A percentile compares a stretch with the other conserved stretches of the same genome.
Conservation (phyloP, 768 basidiomycete genomes). For the Tulasnella sp. region DNA sequence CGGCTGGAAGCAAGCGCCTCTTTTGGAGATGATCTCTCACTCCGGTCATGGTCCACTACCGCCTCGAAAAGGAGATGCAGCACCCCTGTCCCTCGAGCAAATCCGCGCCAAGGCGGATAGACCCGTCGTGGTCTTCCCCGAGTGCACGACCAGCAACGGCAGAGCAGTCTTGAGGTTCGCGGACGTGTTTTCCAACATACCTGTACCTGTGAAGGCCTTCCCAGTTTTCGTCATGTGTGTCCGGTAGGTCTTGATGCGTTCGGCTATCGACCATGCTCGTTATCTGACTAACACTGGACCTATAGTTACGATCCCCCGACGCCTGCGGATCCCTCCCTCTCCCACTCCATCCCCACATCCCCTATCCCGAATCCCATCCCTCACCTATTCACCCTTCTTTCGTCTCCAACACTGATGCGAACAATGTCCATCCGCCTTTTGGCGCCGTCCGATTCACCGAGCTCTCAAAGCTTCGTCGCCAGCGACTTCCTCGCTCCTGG, state of each 20-base stretch:
- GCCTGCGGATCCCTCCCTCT: conserved; percentile 58
- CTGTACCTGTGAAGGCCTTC: conserved; percentile 65
- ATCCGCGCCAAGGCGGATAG: conserved; percentile 61
- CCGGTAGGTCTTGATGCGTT: conserved; percentile 59
- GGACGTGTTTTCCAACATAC: conserved; percentile 60
- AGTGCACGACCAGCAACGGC: conserved; percentile 92
- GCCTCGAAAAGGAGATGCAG: conserved; percentile 35
- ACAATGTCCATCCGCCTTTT: conserved; percentile 75
- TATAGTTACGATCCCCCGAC: conserved; percentile 82
- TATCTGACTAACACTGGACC: conserved; percentile 26
- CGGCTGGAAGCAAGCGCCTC: conserved; percentile 68
- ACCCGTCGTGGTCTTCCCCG: conserved; percentile 83
- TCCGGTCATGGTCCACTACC: conserved; percentile 49
- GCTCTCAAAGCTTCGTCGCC: conserved; percentile 76
- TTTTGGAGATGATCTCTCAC: conserved; percentile 59
- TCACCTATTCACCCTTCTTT: conserved; percentile 45
- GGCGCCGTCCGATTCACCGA: conserved; percentile 78
- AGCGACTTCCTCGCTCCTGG: conserved; percentile 67
- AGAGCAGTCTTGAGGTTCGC: conserved; percentile 79
- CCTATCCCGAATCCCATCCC: conserved; percentile 53
- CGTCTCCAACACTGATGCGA: conserved; percentile 55
- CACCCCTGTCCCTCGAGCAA: conserved; percentile 58
- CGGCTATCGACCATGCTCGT: too few species aligned
- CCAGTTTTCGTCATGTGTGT: conserved; percentile 83
- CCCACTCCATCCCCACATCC: conserved; percentile 64